These are phyloP conservation scores for Lactarius vividus DNA, from an alignment of 768 basidiomycete species.

Conservation along the genomic window DNA sequence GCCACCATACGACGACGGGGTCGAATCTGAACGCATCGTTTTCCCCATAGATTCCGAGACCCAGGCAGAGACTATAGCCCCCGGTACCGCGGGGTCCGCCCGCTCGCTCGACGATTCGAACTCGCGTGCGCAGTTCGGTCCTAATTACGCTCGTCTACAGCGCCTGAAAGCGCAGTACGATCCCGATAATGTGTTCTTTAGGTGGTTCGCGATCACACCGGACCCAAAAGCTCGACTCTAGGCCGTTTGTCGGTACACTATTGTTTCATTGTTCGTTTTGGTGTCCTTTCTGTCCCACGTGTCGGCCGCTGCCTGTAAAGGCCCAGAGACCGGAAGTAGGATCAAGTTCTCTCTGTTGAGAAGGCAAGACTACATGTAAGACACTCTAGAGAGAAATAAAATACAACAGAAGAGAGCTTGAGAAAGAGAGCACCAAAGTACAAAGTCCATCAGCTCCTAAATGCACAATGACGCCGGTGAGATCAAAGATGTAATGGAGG, in stretches of 20 bases:
- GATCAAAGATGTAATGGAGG: no score
- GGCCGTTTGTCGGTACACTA: no score
- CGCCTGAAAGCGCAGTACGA: slow-evolving; percentile 38
- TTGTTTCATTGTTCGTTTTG: no score
- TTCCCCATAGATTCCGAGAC: slow-evolving; percentile 9
- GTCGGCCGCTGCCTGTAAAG: no score
- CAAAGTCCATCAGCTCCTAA: no score
- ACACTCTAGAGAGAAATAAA: no score
- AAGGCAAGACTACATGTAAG: no score
- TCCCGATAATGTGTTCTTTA: slow-evolving; percentile 36
- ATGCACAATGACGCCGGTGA: no score
- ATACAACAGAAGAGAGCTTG: no score
- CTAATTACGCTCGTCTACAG: slow-evolving; percentile 40
- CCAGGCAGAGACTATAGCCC: slow-evolving; percentile 18
- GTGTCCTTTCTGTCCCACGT: no score
- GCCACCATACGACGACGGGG: background rate
- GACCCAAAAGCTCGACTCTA: slow-evolving; percentile 3
- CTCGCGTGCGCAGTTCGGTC: slow-evolving; percentile 35
- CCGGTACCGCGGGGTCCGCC: slow-evolving; percentile 29
- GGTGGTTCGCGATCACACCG: slow-evolving; percentile 37
- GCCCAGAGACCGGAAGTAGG: background rate
- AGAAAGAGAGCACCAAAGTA: no score
- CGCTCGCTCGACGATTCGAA: slow-evolving; percentile 15
- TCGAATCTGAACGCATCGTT: background rate
- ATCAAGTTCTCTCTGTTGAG: no score